Percentiles rank a stretch among this genome's conserved stretches.
phyloP scores from a whole-genome alignment of 2,329 filamentous ascomycete species.

The Westerdykella ornata region DNA sequence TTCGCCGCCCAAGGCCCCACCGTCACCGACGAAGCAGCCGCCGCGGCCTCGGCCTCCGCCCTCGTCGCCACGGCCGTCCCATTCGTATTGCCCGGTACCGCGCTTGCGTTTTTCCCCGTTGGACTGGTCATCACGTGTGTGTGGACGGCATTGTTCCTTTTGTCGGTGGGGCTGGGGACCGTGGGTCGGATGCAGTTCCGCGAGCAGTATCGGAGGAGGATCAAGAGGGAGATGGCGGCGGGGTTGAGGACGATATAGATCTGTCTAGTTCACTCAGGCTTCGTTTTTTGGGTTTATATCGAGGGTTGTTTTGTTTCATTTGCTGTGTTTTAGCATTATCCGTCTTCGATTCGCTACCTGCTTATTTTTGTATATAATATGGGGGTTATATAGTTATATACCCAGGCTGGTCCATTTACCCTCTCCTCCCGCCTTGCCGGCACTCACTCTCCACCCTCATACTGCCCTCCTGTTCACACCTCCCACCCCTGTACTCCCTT shows the following conservation, averaged over 20 bases:
- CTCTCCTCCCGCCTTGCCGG: too few species aligned
- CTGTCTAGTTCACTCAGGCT: background rate
- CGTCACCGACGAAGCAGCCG: constrained; percentile 43
- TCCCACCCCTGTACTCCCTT: too few species aligned
- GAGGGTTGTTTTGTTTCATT: too few species aligned
- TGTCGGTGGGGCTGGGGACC: constrained; percentile 57
- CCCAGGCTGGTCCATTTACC: too few species aligned
- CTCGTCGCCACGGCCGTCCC: constrained; percentile 41
- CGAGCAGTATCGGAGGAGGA: constrained; percentile 54
- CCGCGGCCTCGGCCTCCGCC: constrained; percentile 34
- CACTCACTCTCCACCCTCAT: too few species aligned
- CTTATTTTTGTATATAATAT: too few species aligned
- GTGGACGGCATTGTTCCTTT: constrained; percentile 53
- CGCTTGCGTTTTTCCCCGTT: constrained; percentile 62
- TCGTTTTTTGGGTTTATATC: too few species aligned
- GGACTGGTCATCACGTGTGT: constrained; percentile 60
- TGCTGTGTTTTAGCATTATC: too few species aligned
- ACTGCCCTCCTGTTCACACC: too few species aligned
- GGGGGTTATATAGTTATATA: too few species aligned
- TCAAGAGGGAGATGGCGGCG: constrained; percentile 37
- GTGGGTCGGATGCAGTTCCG: constrained; percentile 60
- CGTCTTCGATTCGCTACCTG: too few species aligned
- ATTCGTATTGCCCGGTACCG: constrained; percentile 63
- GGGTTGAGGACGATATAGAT: constrained; percentile 33
- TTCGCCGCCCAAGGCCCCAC: constrained; percentile 55